Evolutionary conservation across 73 alveolate genomes (phyloP), one percentile per base, ranked within the genome.

Genomic region (Blepharisma stoltei): DNA sequence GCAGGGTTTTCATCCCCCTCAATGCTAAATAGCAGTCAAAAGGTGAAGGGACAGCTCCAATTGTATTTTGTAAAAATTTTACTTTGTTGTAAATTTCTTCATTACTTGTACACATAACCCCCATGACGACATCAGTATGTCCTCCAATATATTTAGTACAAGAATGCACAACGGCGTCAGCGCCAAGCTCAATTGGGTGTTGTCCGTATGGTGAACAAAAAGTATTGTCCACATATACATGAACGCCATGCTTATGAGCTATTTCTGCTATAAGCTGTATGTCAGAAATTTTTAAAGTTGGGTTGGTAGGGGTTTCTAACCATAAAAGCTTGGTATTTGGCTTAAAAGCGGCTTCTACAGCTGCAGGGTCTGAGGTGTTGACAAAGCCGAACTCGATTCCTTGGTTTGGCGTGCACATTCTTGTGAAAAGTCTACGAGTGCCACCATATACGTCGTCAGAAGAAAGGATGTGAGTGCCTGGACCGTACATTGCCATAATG

Each of bases 101-200:
- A 46, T 84, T 88, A 76, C 84, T 94, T 21, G 88, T 82, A 14
- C 83, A 83, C 21, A 94, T 53, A 54, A 90, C 88, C 6, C 99
- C 99, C 92, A 93, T 89, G 8, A 96, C 92, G 14, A 95, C 97
- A 82, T 95, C 98, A 18, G 97, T 81, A 82, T 96, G 99, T 18
- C 99, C 99, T 38, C 98, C 98, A 69, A 95, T 85, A 80, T 95
- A 96, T 86, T 96, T 96, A 11, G 99, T 93, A 54, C 81, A 87
- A 8, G 98, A 89, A 77, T 96, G 92, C 67, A 90, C 81, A 70
- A 90, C 89, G 7, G 95, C 88, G 78, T 94, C 98, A 6, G 97
- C 99, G 0, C 99, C 99, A 7, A 88, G 86, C 21, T 90, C 98
- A 54, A 92, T 81, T 7, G 99, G 98, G 60, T 82, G 88, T 48